A percentile compares a stretch with the other conserved stretches of the same genome.
These are phyloP conservation scores for Candida parachauliodes DNA, from an alignment of 805 yeast genomes.

Conservation along the genomic window DNA sequence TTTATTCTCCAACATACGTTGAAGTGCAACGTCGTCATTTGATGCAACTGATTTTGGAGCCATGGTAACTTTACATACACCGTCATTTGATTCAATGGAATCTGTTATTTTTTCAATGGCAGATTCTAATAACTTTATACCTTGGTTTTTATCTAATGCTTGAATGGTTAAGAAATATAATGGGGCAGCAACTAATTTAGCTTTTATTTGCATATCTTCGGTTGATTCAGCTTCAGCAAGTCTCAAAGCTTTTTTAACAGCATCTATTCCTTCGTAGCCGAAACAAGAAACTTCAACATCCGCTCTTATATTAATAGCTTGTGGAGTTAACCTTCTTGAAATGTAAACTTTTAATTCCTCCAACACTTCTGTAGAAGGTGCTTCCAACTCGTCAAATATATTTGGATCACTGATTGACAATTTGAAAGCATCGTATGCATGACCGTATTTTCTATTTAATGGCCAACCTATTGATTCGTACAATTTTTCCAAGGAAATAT, in stretches of 20 bases:
- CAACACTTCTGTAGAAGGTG: conserved; percentile 71
- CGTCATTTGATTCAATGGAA: conserved; percentile 70
- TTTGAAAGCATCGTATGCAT: conserved; percentile 96
- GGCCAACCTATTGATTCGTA: conserved; percentile 97
- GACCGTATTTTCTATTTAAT: conserved; percentile 89
- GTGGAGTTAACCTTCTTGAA: conserved; percentile 92
- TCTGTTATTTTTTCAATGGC: conserved; percentile 77
- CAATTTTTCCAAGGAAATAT: conserved; percentile 77
- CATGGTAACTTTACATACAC: conserved; percentile 90
- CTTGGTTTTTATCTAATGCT: conserved; percentile 86
- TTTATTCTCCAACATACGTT: conserved; percentile 89
- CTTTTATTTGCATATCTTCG: conserved; percentile 85
- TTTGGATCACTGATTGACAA: conserved; percentile 88
- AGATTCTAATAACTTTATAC: conserved; percentile 70
- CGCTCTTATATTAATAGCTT: conserved; percentile 97
- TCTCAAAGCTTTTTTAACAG: conserved; percentile 82
- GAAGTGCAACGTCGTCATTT: conserved; percentile 96
- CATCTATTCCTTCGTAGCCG: conserved; percentile 96
- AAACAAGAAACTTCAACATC: conserved; percentile 97
- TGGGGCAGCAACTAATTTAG: conserved; percentile 96
- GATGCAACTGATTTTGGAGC: conserved; percentile 99
- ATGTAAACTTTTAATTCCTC: conserved; percentile 85
- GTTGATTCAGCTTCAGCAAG: conserved; percentile 84
- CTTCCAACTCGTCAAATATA: conserved; percentile 74
- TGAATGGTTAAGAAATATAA: conserved; percentile 90